Conservation (phyloP, 2,329 filamentous ascomycete species). For the Fusarium equiseti region DNA sequence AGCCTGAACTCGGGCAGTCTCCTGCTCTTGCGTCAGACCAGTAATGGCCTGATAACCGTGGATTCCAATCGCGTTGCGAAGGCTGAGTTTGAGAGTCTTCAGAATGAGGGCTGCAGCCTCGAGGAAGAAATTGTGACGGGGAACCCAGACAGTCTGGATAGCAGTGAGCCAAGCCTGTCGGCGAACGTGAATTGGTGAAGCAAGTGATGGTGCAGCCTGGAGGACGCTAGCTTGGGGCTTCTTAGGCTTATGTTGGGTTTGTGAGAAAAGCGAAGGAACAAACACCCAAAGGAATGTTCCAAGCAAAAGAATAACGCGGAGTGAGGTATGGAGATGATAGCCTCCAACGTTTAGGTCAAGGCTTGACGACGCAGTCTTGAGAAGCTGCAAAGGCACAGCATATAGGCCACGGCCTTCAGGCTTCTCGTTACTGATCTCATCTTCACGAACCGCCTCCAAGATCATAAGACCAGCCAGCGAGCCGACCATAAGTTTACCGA, state of each 20-base stretch:
- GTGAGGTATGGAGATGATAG: constrained; percentile 64
- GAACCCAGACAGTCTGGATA: constrained; percentile 92
- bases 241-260: constrained; percentile 63
- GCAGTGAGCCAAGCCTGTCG: constrained; percentile 93
- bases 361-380: constrained; percentile 61
- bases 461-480: constrained; percentile 94
- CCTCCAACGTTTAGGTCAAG: constrained; percentile 67
- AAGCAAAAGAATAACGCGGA: constrained; percentile 66
- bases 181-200: constrained; percentile 86
- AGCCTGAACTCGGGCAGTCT: constrained; percentile 86
- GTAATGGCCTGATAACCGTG: constrained; percentile 83
- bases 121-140: constrained; percentile 85
- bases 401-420: constrained; percentile 75
- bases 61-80: constrained; percentile 81
- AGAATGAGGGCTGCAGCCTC: constrained; percentile 84
- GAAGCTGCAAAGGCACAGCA: constrained; percentile 70
- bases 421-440: constrained; percentile 73
- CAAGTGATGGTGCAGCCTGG: constrained; percentile 74
- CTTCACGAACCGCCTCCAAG: constrained; percentile 79
- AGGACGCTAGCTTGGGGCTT: constrained; percentile 60
- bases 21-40: constrained; percentile 85
- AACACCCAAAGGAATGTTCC: constrained; percentile 67
- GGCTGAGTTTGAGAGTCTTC: constrained; percentile 84
- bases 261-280: constrained; percentile 64
- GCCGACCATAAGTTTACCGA: constrained; percentile 89